A percentile compares a stretch with the other conserved stretches of the same genome.
Conservation (phyloP, 768 basidiomycete species). For the Suillus tomentosus region DNA sequence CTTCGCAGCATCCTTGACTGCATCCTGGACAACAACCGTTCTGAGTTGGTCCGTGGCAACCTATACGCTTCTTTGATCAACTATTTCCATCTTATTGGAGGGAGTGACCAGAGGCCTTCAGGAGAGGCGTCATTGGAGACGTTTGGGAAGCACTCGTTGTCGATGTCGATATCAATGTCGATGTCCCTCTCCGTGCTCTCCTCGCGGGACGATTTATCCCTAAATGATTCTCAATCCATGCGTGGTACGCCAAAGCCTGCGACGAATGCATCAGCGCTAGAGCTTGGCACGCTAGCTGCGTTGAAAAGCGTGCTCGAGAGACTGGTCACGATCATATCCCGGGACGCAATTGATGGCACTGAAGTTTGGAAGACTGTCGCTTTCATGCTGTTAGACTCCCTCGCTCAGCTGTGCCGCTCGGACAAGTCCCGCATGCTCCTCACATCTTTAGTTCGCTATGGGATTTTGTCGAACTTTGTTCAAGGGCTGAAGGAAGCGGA, state of each 20-base stretch:
- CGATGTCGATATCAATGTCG: slow-evolving; percentile 29
- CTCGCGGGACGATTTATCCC: slow-evolving; percentile 42
- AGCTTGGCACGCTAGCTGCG: slow-evolving; percentile 62
- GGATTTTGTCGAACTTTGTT: slow-evolving; percentile 81
- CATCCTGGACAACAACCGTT: slow-evolving; percentile 71
- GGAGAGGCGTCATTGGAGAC: slow-evolving; percentile 21
- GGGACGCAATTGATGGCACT: slow-evolving; percentile 93
- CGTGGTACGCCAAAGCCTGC: slow-evolving; percentile 23
- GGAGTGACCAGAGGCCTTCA: slow-evolving; percentile 20
- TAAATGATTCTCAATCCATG: slow-evolving; percentile 39
- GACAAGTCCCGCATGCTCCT: slow-evolving; percentile 71
- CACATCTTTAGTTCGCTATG: slow-evolving; percentile 63
- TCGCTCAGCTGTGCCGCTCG: slow-evolving; percentile 67
- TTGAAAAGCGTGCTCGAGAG: slow-evolving; percentile 73
- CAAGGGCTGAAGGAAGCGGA: slow-evolving; percentile 85
- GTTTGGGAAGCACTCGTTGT: slow-evolving; percentile 29
- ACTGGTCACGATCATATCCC: slow-evolving; percentile 68
- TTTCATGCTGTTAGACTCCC: slow-evolving; percentile 84
- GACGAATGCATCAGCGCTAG: slow-evolving; percentile 43
- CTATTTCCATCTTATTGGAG: slow-evolving; percentile 70
- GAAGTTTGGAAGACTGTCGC: slow-evolving; percentile 98
- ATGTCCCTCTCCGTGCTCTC: slow-evolving; percentile 39
- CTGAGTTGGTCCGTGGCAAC: slow-evolving; percentile 90
- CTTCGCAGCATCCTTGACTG: slow-evolving; percentile 75
- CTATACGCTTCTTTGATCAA: slow-evolving; percentile 92